These are phyloP conservation scores for Handroanthus guayacan DNA, from an alignment of 257 asterid species.

Conservation along the genomic window DNA sequence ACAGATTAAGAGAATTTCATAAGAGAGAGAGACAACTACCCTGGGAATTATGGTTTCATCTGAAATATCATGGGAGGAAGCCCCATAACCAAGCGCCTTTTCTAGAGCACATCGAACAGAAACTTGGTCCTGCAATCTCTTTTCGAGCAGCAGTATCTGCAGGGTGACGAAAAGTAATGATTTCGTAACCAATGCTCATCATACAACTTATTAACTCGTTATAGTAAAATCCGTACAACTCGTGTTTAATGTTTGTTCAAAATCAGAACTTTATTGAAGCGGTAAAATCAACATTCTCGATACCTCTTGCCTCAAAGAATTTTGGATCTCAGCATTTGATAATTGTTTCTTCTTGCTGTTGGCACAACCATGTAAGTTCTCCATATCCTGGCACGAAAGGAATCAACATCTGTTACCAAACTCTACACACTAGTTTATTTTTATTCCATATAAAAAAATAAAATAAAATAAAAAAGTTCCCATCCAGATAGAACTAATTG, in stretches of 20 bases:
- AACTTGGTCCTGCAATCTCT: slow-evolving; percentile 82
- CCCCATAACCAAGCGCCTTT: slow-evolving; percentile 82
- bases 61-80: slow-evolving; percentile 51
- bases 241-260: slow-evolving; percentile 4
- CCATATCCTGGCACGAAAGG: slow-evolving; percentile 54
- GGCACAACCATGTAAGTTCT: slow-evolving; percentile 40
- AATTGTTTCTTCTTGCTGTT: slow-evolving; percentile 54
- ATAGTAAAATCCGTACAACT: slow-evolving; percentile 2
- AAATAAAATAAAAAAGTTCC: neutral
- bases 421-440: neutral
- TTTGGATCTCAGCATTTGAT: slow-evolving; percentile 63
- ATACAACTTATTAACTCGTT: neutral
- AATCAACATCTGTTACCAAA: slow-evolving; percentile 28
- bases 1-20: neutral
- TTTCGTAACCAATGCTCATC: slow-evolving; percentile 4
- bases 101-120: slow-evolving; percentile 86
- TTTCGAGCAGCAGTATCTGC: slow-evolving; percentile 83
- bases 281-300: slow-evolving; percentile 24
- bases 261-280: slow-evolving; percentile 18
- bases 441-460: neutral
- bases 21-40: slow-evolving; percentile 46
- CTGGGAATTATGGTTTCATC: slow-evolving; percentile 67
- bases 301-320: slow-evolving; percentile 91
- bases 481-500: neutral
- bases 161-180: slow-evolving; percentile 6